Conservation (phyloP, 2,329 filamentous ascomycete genomes). For the Beauveria sp. region DNA sequence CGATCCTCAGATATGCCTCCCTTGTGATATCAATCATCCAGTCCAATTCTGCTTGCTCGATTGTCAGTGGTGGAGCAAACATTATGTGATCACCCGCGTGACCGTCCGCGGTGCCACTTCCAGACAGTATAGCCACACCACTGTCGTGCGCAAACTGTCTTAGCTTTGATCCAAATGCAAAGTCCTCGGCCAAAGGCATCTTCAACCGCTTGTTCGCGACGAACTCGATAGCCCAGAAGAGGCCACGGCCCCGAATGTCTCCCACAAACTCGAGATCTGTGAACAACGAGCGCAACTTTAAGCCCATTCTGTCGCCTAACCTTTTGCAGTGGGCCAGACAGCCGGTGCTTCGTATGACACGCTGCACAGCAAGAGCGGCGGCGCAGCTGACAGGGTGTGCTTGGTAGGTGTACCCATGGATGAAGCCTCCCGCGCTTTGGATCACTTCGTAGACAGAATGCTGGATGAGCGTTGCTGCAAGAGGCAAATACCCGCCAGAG, state of each 20-base stretch:
- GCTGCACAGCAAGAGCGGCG: slow-evolving; percentile 20
- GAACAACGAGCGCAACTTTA: neutral
- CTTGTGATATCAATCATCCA: neutral
- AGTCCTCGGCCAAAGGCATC: neutral
- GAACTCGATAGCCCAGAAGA: slow-evolving; percentile 22
- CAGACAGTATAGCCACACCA: neutral
- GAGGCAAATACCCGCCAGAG: neutral
- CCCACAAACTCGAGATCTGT: slow-evolving; percentile 19
- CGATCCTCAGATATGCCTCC: neutral
- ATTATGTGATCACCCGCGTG: neutral
- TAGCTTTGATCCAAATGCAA: neutral
- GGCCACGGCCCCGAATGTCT: slow-evolving; percentile 20
- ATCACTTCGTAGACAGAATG: neutral
- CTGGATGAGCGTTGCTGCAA: neutral
- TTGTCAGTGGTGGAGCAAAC: neutral
- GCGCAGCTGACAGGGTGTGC: slow-evolving; percentile 15
- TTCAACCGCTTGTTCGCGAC: neutral
- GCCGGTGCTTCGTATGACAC: slow-evolving; percentile 39
- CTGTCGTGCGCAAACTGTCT: neutral
- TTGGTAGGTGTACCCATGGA: slow-evolving; percentile 5
- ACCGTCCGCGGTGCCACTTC: neutral
- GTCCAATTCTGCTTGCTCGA: neutral
- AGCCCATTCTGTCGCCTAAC: slow-evolving; percentile 7
- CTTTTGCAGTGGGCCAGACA: neutral
- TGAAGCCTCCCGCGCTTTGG: neutral